Evolutionary conservation across 306 rosid species (phyloP).

Genomic region (Erythrophleum fordii): DNA sequence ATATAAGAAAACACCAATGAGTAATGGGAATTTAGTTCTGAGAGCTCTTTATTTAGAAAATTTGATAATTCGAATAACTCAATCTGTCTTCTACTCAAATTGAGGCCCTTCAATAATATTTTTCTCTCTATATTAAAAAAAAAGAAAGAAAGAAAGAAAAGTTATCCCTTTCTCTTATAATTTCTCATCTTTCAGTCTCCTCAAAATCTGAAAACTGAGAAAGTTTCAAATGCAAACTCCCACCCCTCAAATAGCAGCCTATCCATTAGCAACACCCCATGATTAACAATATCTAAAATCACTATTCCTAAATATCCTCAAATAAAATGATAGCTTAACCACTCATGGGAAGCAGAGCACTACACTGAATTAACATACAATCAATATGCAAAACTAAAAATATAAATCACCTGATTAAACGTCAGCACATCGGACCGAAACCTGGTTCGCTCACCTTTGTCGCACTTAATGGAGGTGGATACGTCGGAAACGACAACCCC

Average conservation of each 20-base stretch:
- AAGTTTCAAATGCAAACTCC: not conserved
- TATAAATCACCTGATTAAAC: constrained; percentile 59
- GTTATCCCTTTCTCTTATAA: not conserved
- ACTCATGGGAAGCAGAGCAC: not conserved
- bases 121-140: not conserved
- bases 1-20: no score
- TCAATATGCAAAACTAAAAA: not conserved
- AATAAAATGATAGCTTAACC: no score
- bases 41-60: not conserved
- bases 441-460: constrained; percentile 85
- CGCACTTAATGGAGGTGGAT: constrained; percentile 72
- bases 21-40: not conserved
- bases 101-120: not conserved
- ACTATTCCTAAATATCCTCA: no score
- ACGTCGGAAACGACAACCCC: constrained; percentile 63
- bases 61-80: no score
- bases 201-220: not conserved
- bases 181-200: not conserved
- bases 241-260: no score
- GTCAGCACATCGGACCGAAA: constrained; percentile 76
- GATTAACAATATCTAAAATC: no score
- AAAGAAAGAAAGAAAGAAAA: no score
- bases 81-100: no score
- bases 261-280: no score
- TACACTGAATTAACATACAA: not conserved